phyloP scores from a whole-genome alignment of 2,329 filamentous ascomycete species.

The Colletotrichum somersetense region DNA sequence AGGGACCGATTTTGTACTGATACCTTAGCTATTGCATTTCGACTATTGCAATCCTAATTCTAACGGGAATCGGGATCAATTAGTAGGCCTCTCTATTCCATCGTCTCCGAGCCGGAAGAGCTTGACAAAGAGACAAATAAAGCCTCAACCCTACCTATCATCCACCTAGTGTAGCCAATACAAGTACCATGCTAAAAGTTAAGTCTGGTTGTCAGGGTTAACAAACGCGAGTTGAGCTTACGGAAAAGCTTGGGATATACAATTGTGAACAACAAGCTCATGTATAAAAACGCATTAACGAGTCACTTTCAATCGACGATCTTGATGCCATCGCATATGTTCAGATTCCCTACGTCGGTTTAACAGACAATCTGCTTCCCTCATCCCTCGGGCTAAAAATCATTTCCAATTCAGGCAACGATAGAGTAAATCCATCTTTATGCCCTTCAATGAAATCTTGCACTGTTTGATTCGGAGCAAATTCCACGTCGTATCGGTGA shows the following conservation, averaged over 20 bases:
- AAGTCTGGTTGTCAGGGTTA: background rate
- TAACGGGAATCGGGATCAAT: slow-evolving; percentile 10
- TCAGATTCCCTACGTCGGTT: background rate
- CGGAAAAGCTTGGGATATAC: background rate
- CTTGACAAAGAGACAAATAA: background rate
- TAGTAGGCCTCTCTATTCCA: slow-evolving; percentile 15
- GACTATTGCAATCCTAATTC: slow-evolving; percentile 4
- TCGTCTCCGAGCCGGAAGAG: background rate
- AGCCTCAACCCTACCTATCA: slow-evolving; percentile 1
- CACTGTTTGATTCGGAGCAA: slow-evolving; percentile 30
- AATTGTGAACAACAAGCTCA: background rate
- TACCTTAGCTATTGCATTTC: background rate
- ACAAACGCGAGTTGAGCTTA: background rate
- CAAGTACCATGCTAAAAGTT: background rate
- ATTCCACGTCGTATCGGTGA: slow-evolving; percentile 33
- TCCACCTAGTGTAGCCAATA: slow-evolving; percentile 23
- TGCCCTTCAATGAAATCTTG: slow-evolving; percentile 28
- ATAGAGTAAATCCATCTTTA: slow-evolving; percentile 39
- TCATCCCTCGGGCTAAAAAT: slow-evolving; percentile 36
- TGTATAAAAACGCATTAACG: slow-evolving; percentile 1
- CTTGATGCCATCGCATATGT: background rate
- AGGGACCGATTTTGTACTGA: too few species aligned
- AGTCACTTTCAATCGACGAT: background rate
- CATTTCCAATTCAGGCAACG: slow-evolving; percentile 37
- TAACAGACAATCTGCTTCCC: background rate